Base-by-base conservation (phyloP, 2,329 filamentous ascomycete genomes). In the Lachnum nothofagi region DNA sequence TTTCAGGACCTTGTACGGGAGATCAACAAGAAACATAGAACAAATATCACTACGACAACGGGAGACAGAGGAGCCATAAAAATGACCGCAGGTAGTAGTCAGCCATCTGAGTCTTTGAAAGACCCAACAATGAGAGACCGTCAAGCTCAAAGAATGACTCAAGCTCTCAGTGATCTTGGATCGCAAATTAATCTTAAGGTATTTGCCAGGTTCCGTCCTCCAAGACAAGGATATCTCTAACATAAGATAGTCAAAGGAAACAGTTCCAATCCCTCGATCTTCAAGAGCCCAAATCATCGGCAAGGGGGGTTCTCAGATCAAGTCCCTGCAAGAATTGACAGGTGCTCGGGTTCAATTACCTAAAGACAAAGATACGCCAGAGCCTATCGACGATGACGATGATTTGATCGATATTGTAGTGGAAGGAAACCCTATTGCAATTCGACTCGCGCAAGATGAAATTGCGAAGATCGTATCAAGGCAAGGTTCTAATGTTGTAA, bases 271-370 rank as follows among this genome's bases (percentile, higher is more conserved):
- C 56, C 93, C 91, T 44, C 79, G 85, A 42, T 91, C 89, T 33
- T 82, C 89, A 19, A 83, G 90, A 53, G 82, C 91, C 45, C 86
- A 91, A 68, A 91, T 98, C 68, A 97, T 98, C 66, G 94, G 93
- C 60, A 90, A 88, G 65, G 84, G 86, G 65, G 94, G 94, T 50
- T 80, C 88, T 22, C 91, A 86, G 53, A 94, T 98, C 67, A 91
- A 94, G 71, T 80, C 85, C 40, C 83, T 98, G 45, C 88, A 91
- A 70, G 88, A 91, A 68, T 85, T 86, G 68, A 93, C 90, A 3
- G 91, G 91, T 53, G 91, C 93, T 45, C 83, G 83, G 57, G 91
- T 98, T 63, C 88, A 95, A 65, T 81, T 98, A 52, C 91, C 91
- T 52, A 91, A 87, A 70, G 77, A 78, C 19, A 88, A 94, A 35